Percentiles rank a stretch among this genome's conserved stretches.
phyloP scores from a whole-genome alignment of 768 basidiomycete genomes.

The Wakefieldia striispora region DNA sequence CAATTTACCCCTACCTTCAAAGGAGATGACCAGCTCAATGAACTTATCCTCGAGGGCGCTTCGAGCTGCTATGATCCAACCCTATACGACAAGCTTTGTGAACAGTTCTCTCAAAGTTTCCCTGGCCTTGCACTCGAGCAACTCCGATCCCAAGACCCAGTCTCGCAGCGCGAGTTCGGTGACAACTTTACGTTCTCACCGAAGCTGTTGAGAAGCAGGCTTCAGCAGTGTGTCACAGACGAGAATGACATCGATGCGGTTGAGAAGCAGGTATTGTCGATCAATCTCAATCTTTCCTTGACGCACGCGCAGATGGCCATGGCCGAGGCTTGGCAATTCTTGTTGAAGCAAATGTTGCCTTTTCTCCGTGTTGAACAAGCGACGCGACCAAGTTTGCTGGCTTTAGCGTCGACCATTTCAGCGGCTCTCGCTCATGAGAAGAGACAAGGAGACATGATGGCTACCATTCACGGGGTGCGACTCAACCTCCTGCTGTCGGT shows the following conservation, averaged over 20 bases:
- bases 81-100: slow-evolving; percentile 61
- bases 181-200: slow-evolving; percentile 75
- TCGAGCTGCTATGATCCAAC: slow-evolving; percentile 70
- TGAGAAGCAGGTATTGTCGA: slow-evolving; percentile 60
- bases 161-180: slow-evolving; percentile 73
- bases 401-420: slow-evolving; percentile 62
- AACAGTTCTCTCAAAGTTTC: slow-evolving; percentile 49
- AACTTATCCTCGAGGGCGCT: slow-evolving; percentile 66
- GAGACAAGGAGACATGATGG: slow-evolving; percentile 81
- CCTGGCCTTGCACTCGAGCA: slow-evolving; percentile 63
- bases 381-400: slow-evolving; percentile 54
- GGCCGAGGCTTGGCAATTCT: slow-evolving; percentile 73
- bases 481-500: slow-evolving; percentile 71
- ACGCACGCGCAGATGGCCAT: slow-evolving; percentile 74
- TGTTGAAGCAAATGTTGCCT: slow-evolving; percentile 62
- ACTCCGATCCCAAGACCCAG: slow-evolving; percentile 58
- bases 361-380: slow-evolving; percentile 61
- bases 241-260: slow-evolving; percentile 45
- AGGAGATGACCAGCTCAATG: slow-evolving; percentile 60
- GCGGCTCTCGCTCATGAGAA: slow-evolving; percentile 63
- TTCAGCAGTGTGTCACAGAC: slow-evolving; percentile 39
- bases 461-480: slow-evolving; percentile 72
- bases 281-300: slow-evolving; percentile 88
- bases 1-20: slow-evolving; percentile 57
- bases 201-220: slow-evolving; percentile 54